Conservation (phyloP, 2,329 filamentous ascomycete genomes). For the Xylaria sp. region DNA sequence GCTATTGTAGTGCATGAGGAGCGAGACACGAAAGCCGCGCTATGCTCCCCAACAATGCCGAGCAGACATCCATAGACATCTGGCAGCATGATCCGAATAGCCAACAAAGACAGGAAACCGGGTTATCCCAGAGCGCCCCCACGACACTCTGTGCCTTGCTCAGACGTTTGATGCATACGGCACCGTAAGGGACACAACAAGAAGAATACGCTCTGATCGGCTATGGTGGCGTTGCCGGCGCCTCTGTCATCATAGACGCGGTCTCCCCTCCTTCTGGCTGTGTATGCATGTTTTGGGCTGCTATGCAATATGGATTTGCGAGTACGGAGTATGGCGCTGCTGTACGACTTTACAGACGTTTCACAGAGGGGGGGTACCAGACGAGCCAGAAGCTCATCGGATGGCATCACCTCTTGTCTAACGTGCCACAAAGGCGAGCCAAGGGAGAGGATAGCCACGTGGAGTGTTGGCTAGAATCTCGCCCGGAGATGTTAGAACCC, state of each 20-base stretch:
- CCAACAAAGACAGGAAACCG: background rate
- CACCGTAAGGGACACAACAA: background rate
- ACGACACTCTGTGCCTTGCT: background rate
- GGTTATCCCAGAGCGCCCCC: slow-evolving; percentile 1
- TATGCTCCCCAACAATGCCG: slow-evolving; percentile 22
- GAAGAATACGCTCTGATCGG: background rate
- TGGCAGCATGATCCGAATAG: slow-evolving; percentile 19
- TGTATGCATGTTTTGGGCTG: background rate
- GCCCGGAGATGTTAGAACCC: background rate
- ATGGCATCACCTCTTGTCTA: background rate
- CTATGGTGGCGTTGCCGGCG: background rate
- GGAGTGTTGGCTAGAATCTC: slow-evolving; percentile 10
- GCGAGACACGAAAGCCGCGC: slow-evolving; percentile 28
- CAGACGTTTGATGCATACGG: background rate
- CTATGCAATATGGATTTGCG: no score
- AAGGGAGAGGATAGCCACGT: slow-evolving; percentile 7
- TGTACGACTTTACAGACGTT: background rate
- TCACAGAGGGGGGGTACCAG: background rate
- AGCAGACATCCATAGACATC: slow-evolving; percentile 1
- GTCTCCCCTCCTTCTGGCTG: background rate
- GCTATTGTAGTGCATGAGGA: slow-evolving; percentile 20
- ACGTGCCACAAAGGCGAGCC: slow-evolving; percentile 17
- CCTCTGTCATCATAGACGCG: background rate
- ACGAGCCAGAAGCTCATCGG: background rate
- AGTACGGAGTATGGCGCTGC: no score